Evolutionary conservation across 306 rosid genomes (phyloP), one percentile per base, ranked within the genome.

Genomic region (Acacia acuminata): DNA sequence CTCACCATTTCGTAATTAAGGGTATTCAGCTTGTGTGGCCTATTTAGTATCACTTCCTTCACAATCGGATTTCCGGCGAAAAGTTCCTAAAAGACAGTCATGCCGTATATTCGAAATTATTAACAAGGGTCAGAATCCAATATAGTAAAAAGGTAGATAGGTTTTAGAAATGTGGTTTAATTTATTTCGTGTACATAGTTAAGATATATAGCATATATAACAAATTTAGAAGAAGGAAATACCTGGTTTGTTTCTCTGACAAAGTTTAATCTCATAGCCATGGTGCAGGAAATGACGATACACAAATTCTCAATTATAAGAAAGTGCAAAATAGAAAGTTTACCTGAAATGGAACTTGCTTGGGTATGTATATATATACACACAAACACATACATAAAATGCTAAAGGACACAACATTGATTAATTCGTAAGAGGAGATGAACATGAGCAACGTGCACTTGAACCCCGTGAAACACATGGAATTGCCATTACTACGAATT

Each of bases 1-100:
- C 51, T 60, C 53, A 84, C 80, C 85, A 77, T 85, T 53, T 81
- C 88, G 43, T 64, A 47, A 16, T 45, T 64, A 43, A 85, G 67
- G 70, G 0, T 44, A 47, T 81, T 81, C 16, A 77, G 73, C 79
- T 81, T 85, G 9, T 24, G 10, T 22, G 79, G 47, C 40, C 85
- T 77, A 38, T 68, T 68, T 68, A 68, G 73, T 68, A 36, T 68
- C 47, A 68, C 73, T 36, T 68, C 50, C 73, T 68, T 38, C 50
- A 68, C 47, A 10, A 40, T 4, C n/a, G 64, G 27, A 63, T 76
- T 80, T 70, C 82, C 82, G 27, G 70, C 25, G 63, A 80, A 76
- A 60, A 80, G 79, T 25, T 80, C 84, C 87, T 83, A 14, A 65
- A 65, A 1, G 36, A 58, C 30, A 12, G 8, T 10, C 44, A 34